Base-by-base conservation (phyloP, 2,329 filamentous ascomycete species). In the Arthrobotrys entomopaga region DNA sequence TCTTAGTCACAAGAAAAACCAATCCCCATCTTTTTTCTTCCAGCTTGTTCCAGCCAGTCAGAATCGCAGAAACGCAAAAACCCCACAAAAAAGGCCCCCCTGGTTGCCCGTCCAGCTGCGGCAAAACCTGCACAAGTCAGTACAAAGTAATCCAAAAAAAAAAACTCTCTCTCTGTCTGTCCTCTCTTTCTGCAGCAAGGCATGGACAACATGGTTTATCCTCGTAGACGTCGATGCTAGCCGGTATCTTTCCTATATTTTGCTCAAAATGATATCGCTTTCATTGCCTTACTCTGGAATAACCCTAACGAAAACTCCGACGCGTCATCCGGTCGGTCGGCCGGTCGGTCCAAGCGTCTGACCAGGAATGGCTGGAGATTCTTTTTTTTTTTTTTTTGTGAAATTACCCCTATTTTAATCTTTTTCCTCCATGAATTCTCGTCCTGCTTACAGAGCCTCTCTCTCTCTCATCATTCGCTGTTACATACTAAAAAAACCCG, bases 1-100 rank as follows among this genome's bases (percentile, higher is more conserved):
- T n/a, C n/a, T 52, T 42, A 46, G 42, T 50, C 46, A 19, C 46
- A 50, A 19, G 46, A 50, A 48, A 48, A 34, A 34, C 29, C 29
- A 50, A 11, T 52, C 22, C 46, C 22, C n/a, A 19, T 24, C 11
- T 3, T 60, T 5, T 16, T n/a, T 42, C 26, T 40, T 52, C 58
- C 43, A 70, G 56, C 19, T 49, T 24, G 43, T 64, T 70, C 65
- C 43, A 70, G 29, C 65, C 65, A 70, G 65, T 64, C 20, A 70
- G 34, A 58, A 34, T 34, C 2, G 10, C 29, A 34, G 29, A 34
- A n/a, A 34, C 29, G 46, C 57, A 13, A 26, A 40, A 26, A 40
- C 19, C 48, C 65, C 26, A 10, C 53, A 50, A 19, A 49, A 24
- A 38, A n/a, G n/a, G n/a, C n/a, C n/a, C n/a, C 20, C 48, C 65